Evolutionary conservation across 306 rosid genomes (phyloP).

Genomic region (Malus orientalis): DNA sequence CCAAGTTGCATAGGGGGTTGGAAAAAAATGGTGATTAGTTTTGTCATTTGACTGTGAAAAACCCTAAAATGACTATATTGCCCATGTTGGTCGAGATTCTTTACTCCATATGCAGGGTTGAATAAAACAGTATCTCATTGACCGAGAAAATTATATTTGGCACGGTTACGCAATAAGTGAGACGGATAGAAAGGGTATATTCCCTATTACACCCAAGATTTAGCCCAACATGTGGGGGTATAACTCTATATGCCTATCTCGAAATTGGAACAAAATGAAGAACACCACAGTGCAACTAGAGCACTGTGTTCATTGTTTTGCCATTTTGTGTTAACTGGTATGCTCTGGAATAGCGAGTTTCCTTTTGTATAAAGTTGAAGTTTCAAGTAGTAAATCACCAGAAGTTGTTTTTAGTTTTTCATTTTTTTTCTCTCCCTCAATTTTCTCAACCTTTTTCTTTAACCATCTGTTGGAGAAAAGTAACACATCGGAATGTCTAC

Average conservation of each 20-base stretch:
- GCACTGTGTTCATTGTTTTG: background rate
- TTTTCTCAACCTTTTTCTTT: background rate
- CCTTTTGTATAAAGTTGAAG: background rate
- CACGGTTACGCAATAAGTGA: background rate
- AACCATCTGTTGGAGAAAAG: background rate
- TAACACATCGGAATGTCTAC: background rate
- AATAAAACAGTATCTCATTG: slow-evolving; percentile 3
- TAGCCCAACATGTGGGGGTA: background rate
- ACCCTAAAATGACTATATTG: slow-evolving; percentile 20
- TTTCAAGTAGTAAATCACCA: background rate
- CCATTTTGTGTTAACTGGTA: slow-evolving; percentile 4
- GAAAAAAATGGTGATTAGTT: slow-evolving; percentile 35
- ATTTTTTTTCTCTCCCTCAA: background rate
- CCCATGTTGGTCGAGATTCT: slow-evolving; percentile 13
- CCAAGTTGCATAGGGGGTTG: slow-evolving; percentile 40
- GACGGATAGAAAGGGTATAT: too few relatives aligned
- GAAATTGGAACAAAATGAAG: background rate
- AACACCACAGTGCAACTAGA: background rate
- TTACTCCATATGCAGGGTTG: background rate
- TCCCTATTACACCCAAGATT: background rate
- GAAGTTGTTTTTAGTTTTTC: background rate
- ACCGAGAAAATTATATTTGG: background rate
- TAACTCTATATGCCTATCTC: background rate
- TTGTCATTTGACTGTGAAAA: slow-evolving; percentile 29
- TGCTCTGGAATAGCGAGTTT: background rate